Evolutionary conservation across 2,329 filamentous ascomycete genomes (phyloP).

Genomic region (Stachybotrys echinatus): DNA sequence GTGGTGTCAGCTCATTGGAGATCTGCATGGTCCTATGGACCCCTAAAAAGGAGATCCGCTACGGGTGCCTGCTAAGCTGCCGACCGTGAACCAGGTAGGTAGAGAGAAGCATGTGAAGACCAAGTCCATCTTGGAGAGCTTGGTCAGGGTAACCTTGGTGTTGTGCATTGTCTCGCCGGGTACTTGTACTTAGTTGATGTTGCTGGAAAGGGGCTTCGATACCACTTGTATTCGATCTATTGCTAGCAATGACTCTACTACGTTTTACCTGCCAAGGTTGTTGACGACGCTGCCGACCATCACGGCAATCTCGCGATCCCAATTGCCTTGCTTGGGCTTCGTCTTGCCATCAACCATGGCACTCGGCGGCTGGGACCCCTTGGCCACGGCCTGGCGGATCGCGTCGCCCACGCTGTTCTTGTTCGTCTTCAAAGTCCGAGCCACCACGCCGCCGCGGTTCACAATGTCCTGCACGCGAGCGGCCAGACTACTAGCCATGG

Average conservation of each 20-base stretch:
- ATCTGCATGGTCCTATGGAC: too few species aligned
- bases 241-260: too few species aligned
- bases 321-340: constrained; percentile 47
- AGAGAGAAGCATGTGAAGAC: too few species aligned
- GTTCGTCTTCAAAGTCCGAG: constrained; percentile 73
- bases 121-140: too few species aligned
- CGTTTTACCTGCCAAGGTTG: constrained; percentile 42
- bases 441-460: constrained; percentile 74
- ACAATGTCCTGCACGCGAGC: constrained; percentile 80
- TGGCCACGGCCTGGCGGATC: constrained; percentile 76
- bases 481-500: constrained; percentile 72
- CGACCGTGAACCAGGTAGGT: too few species aligned
- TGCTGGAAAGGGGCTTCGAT: too few species aligned
- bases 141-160: too few species aligned
- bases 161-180: too few species aligned
- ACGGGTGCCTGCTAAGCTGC: too few species aligned
- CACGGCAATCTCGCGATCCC: constrained; percentile 90
- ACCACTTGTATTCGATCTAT: too few species aligned
- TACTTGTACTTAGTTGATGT: too few species aligned
- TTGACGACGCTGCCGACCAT: constrained; percentile 83
- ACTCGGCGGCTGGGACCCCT: constrained; percentile 65
- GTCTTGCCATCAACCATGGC: constrained; percentile 37
- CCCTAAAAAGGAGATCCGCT: too few species aligned
- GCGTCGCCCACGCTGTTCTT: constrained; percentile 69
- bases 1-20: neutral